Conservation (phyloP, 768 basidiomycete genomes). For the Paxillus ammoniavirescens region DNA sequence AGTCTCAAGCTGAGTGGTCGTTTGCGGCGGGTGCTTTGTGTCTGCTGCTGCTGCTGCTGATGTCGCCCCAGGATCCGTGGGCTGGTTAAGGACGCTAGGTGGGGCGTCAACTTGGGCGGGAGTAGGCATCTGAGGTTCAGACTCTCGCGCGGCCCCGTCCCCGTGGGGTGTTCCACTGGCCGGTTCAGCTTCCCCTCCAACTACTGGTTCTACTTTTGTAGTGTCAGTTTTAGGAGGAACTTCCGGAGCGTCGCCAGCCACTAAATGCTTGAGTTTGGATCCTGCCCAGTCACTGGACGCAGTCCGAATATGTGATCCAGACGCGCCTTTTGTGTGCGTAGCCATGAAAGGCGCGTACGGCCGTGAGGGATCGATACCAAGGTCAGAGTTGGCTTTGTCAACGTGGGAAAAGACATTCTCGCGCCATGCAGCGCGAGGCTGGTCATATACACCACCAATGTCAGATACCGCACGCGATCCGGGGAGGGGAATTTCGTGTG, state of each 20-base stretch:
- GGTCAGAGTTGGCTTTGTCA: conserved; percentile 22
- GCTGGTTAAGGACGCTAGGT: conserved; percentile 10
- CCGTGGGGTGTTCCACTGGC: not conserved
- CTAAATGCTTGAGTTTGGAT: conserved; percentile 3
- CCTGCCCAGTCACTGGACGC: not conserved
- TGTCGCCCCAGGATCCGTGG: conserved; percentile 7
- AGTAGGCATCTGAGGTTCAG: conserved; percentile 14
- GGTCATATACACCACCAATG: conserved; percentile 25
- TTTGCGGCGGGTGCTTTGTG: not conserved
- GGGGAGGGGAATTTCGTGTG: conserved; percentile 25
- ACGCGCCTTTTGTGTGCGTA: not conserved
- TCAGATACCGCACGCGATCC: conserved; percentile 31
- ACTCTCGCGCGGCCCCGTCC: not conserved
- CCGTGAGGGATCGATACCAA: conserved; percentile 17
- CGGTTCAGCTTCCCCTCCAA: conserved; percentile 8
- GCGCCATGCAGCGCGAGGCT: conserved; percentile 14
- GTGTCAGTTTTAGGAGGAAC: conserved; percentile 7
- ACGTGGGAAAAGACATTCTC: conserved; percentile 11
- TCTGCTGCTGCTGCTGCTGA: not conserved
- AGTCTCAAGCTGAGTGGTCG: conserved; percentile 1
- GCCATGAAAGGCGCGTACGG: conserved; percentile 4
- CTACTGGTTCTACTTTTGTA: not conserved
- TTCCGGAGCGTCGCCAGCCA: not conserved
- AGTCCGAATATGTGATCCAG: conserved; percentile 6
- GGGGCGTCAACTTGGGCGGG: conserved; percentile 27